Conservation (phyloP, 306 rosid genomes). For the Malus sylvestris region DNA sequence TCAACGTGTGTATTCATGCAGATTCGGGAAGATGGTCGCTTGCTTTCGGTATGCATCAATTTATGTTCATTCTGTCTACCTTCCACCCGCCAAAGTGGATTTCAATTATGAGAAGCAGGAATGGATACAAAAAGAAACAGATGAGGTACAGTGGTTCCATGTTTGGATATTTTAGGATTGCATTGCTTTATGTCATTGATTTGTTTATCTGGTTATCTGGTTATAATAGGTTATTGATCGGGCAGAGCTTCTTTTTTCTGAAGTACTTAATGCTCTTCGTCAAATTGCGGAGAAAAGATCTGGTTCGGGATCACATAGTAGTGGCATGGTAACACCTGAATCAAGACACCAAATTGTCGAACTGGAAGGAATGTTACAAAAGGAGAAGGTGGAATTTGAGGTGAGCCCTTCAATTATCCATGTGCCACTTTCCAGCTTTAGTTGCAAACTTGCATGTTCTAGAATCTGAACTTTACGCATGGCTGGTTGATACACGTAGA, state of each 20-base stretch:
- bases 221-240: slow-evolving; percentile 61
- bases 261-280: slow-evolving; percentile 64
- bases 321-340: slow-evolving; percentile 46
- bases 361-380: slow-evolving; percentile 65
- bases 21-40: slow-evolving; percentile 95
- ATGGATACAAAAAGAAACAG: slow-evolving; percentile 73
- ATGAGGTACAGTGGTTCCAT: slow-evolving; percentile 53
- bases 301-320: slow-evolving; percentile 13
- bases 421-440: slow-evolving; percentile 13
- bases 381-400: slow-evolving; percentile 87
- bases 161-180: slow-evolving; percentile 11
- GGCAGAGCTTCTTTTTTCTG: slow-evolving; percentile 75
- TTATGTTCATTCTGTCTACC: slow-evolving; percentile 77
- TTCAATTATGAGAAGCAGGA: slow-evolving; percentile 62
- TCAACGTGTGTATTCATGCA: slow-evolving; percentile 18
- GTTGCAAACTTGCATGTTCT: slow-evolving; percentile 2
- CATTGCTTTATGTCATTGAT: background rate
- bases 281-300: slow-evolving; percentile 58
- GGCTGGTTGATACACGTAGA: background rate
- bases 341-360: slow-evolving; percentile 52
- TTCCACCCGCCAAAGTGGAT: slow-evolving; percentile 66
- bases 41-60: slow-evolving; percentile 95
- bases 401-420: slow-evolving; percentile 31
- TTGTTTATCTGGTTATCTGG: slow-evolving; percentile 25
- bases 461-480: background rate